Conservation (phyloP, 2,329 filamentous ascomycete genomes). For the Penicillium concentricum region DNA sequence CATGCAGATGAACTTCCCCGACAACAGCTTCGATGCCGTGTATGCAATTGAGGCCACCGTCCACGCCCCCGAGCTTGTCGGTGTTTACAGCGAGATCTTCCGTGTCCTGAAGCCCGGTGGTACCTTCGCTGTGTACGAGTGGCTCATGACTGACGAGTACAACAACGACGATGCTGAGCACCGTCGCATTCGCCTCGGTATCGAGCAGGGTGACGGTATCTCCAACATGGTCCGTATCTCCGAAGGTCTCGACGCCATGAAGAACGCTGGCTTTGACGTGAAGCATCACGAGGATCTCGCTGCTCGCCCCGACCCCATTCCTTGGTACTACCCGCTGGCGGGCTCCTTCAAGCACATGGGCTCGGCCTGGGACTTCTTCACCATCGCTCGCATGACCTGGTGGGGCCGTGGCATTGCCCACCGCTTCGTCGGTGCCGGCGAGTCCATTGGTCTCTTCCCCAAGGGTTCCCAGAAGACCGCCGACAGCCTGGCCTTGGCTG, state of each 20-base stretch:
- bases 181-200: conserved; percentile 86
- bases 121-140: conserved; percentile 96
- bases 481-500: conserved; percentile 77
- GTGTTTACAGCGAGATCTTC: conserved; percentile 92
- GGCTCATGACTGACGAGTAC: conserved; percentile 96
- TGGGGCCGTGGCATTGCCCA: conserved; percentile 74
- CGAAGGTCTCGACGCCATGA: conserved; percentile 78
- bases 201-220: conserved; percentile 94
- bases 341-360: conserved; percentile 83
- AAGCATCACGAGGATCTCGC: conserved; percentile 85
- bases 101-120: conserved; percentile 94
- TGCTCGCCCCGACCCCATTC: conserved; percentile 68
- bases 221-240: conserved; percentile 92
- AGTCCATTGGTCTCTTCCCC: conserved; percentile 73
- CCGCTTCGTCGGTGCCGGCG: conserved; percentile 71
- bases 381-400: conserved; percentile 85
- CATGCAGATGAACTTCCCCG: conserved; percentile 97
- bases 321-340: conserved; percentile 92
- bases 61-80: conserved; percentile 85
- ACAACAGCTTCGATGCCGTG: conserved; percentile 88
- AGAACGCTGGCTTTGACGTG: conserved; percentile 82
- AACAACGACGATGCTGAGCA: conserved; percentile 85
- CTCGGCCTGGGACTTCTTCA: conserved; percentile 75
- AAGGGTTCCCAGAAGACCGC: conserved; percentile 91
- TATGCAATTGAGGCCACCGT: conserved; percentile 98